These are phyloP conservation scores for Raphidocelis subcapitata DNA, from an alignment of 139 green algal species.

Conservation along the genomic window DNA sequence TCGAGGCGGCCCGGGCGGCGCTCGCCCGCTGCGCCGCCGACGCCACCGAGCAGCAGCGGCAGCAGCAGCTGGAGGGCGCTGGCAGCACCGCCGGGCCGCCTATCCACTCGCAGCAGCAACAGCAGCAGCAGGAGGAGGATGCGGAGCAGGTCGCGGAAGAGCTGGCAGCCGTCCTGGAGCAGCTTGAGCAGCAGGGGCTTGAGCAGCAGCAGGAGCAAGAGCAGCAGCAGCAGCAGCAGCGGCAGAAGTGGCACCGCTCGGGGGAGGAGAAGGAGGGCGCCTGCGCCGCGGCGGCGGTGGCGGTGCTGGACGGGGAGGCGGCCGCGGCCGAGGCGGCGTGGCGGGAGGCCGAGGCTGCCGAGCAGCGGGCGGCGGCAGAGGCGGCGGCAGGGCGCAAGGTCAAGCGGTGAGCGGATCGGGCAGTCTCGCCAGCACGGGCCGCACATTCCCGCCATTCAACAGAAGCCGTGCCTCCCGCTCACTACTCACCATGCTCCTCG, in stretches of 20 bases:
- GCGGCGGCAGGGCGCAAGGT: constrained; percentile 24
- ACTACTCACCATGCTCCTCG: background rate
- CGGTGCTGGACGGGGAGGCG: constrained; percentile 25
- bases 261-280: constrained; percentile 4
- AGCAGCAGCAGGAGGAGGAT: too few species aligned
- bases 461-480: background rate
- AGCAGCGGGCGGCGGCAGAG: constrained; percentile 22
- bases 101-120: too few species aligned
- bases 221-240: background rate
- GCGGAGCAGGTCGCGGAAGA: too few species aligned
- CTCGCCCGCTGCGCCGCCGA: too few species aligned
- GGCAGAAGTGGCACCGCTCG: background rate
- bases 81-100: too few species aligned
- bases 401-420: constrained; percentile 7
- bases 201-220: too few species aligned
- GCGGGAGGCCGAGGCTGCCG: constrained; percentile 17
- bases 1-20: too few species aligned
- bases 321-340: constrained; percentile 15
- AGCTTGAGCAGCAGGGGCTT: too few species aligned
- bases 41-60: too few species aligned
- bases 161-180: too few species aligned
- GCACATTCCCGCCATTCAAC: background rate
- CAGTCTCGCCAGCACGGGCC: background rate
- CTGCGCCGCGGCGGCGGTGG: background rate
- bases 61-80: too few species aligned